Percentiles rank a stretch among this genome's conserved stretches.
Evolutionary conservation across 257 asterid genomes (phyloP).

Genomic region (Ilex aquifolium): DNA sequence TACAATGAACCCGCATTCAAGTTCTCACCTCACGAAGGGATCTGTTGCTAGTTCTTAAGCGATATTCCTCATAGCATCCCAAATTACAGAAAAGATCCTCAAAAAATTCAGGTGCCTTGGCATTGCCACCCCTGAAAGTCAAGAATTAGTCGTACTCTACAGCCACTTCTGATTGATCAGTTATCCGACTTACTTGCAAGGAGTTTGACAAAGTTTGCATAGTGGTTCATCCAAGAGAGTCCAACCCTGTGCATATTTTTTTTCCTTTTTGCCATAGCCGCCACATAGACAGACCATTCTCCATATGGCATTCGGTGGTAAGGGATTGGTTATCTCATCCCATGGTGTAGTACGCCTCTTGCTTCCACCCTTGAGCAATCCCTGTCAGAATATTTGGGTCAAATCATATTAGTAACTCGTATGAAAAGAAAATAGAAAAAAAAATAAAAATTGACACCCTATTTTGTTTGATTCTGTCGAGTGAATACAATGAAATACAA

Average conservation of each 20-base stretch:
- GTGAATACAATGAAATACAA: too few relatives aligned
- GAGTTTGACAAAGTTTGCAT: slow-evolving; percentile 88
- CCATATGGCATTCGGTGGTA: slow-evolving; percentile 80
- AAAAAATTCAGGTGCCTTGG: slow-evolving; percentile 69
- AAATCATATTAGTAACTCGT: too few relatives aligned
- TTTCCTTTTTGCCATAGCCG: slow-evolving; percentile 51
- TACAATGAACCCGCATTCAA: too few relatives aligned
- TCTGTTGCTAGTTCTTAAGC: slow-evolving; percentile 62
- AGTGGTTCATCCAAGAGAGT: slow-evolving; percentile 81
- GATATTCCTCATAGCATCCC: slow-evolving; percentile 80
- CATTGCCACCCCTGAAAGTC: slow-evolving; percentile 56
- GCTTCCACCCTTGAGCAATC: slow-evolving; percentile 80
- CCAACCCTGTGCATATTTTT: slow-evolving; percentile 77
- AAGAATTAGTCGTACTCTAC: slow-evolving; percentile 12
- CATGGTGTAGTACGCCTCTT: slow-evolving; percentile 69
- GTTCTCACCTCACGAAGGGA: slow-evolving; percentile 69
- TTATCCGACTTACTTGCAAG: slow-evolving; percentile 62
- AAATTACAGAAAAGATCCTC: slow-evolving; percentile 90
- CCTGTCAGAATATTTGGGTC: slow-evolving; percentile 28
- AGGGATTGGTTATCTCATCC: slow-evolving; percentile 62
- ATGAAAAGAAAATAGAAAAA: too few relatives aligned
- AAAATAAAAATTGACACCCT: too few relatives aligned
- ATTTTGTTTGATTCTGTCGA: too few relatives aligned
- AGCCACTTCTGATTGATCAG: slow-evolving; percentile 5
- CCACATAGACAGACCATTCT: slow-evolving; percentile 46